These are phyloP conservation scores for Melampsora americana DNA, from an alignment of 1,284 basidiomycete species.

Conservation along the genomic window DNA sequence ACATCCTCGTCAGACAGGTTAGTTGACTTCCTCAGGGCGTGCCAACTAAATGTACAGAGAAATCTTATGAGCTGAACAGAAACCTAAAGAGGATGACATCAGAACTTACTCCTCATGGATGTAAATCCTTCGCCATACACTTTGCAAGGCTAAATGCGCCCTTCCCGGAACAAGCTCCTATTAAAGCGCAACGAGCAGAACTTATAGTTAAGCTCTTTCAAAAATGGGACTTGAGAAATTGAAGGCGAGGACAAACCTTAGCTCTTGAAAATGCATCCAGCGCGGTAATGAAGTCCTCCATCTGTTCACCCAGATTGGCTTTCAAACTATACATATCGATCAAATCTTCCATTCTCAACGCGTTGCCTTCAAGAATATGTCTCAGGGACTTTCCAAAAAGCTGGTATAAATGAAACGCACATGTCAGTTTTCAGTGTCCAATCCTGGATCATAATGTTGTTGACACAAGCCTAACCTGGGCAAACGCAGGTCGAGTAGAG, in stretches of 20 bases:
- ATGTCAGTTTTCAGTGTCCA: conserved; percentile 34
- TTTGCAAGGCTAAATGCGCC: conserved; percentile 65
- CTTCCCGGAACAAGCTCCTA: conserved; percentile 69
- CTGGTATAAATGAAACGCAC: conserved; percentile 41
- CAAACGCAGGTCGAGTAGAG: conserved; percentile 26
- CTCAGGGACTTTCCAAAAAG: conserved; percentile 48
- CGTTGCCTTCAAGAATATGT: conserved; percentile 53
- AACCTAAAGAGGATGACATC: background rate
- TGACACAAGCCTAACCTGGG: conserved; percentile 45
- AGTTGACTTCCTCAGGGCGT: conserved; percentile 64
- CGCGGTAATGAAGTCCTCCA: conserved; percentile 56
- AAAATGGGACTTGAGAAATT: too few species aligned
- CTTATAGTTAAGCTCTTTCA: too few species aligned
- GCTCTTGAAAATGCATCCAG: conserved; percentile 57
- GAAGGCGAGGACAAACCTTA: conserved; percentile 49
- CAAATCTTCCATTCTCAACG: conserved; percentile 57
- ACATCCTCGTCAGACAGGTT: conserved; percentile 70
- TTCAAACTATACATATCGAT: conserved; percentile 60
- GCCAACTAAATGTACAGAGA: conserved; percentile 62
- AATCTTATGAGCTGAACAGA: background rate
- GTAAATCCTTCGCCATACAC: conserved; percentile 81
- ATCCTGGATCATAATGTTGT: conserved; percentile 28
- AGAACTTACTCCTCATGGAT: conserved; percentile 74
- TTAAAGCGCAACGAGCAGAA: conserved; percentile 54
- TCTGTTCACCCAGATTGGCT: conserved; percentile 53